phyloP scores from a whole-genome alignment of 768 basidiomycete species.

The Cystofilobasidium capitatum region DNA sequence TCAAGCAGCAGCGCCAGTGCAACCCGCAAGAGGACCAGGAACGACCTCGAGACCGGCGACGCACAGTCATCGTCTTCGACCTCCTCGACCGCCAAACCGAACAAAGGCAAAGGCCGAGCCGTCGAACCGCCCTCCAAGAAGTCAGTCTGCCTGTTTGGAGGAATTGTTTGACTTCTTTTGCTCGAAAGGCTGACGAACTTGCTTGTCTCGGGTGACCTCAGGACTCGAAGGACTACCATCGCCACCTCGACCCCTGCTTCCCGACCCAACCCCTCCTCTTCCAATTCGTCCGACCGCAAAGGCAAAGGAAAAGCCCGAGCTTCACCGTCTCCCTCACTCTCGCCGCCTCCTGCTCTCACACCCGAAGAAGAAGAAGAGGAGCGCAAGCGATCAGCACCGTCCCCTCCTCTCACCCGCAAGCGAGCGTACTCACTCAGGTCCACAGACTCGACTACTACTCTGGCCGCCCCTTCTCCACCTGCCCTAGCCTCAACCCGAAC shows the following conservation, averaged over 20 bases:
- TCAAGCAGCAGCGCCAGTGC: background rate
- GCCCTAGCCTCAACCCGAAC: background rate
- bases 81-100: background rate
- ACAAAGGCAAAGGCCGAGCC: constrained; percentile 2
- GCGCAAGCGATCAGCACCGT: background rate
- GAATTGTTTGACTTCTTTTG: background rate
- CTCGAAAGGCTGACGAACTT: background rate
- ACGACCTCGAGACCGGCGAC: constrained; percentile 4
- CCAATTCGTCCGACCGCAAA: constrained; percentile 7
- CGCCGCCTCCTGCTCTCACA: constrained; percentile 1
- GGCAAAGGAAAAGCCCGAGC: constrained; percentile 21
- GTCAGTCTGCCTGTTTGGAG: too few species aligned
- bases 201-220: background rate
- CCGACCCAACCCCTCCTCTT: background rate
- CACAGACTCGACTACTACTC: background rate
- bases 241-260: constrained; percentile 21
- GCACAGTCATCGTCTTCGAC: background rate
- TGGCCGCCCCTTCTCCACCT: background rate
- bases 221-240: background rate
- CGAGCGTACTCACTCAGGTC: constrained; percentile 14
- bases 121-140: constrained; percentile 6
- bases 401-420: background rate
- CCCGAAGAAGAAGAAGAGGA: background rate
- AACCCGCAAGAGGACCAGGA: too few species aligned
- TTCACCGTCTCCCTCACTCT: constrained; percentile 9